Conservation (phyloP, 331 rosid genomes). For the Dryas integrifolia region DNA sequence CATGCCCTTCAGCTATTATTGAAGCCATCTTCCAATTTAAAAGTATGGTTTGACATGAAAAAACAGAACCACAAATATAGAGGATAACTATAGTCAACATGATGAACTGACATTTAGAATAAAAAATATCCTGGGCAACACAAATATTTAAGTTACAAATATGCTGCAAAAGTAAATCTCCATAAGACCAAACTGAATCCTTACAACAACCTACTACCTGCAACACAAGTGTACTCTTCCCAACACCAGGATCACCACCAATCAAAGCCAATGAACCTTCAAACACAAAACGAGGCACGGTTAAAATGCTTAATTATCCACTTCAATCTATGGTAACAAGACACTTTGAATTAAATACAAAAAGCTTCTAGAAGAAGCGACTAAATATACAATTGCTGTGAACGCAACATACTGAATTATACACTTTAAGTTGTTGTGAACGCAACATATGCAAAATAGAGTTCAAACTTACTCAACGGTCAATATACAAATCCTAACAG, state of each 20-base stretch:
- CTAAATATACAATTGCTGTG: not conserved
- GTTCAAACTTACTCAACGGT: not conserved
- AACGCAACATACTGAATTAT: not conserved
- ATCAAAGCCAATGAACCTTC: constrained; percentile 84
- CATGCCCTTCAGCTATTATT: constrained; percentile 55
- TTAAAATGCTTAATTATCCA: constrained; percentile 16
- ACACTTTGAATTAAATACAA: constrained; percentile 9
- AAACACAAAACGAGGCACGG: constrained; percentile 31
- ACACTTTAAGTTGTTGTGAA: not conserved
- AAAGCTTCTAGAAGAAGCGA: constrained; percentile 1
- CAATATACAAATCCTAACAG: not conserved
- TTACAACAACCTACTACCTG: constrained; percentile 51
- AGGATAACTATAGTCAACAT: constrained; percentile 2
- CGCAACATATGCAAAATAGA: not conserved
- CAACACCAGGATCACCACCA: constrained; percentile 98
- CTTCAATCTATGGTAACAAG: not conserved
- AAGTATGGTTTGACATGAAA: constrained; percentile 13
- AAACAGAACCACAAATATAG: constrained; percentile 17
- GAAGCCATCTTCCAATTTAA: constrained; percentile 66
- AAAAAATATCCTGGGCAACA: not conserved
- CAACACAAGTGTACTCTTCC: constrained; percentile 86
- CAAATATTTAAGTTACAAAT: not conserved
- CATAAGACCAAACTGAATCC: constrained; percentile 11
- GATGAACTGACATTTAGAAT: not conserved
- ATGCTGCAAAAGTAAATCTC: not conserved